Base-by-base conservation (phyloP, 495 filamentous ascomycete species). In the Bathelium albidoporum region DNA sequence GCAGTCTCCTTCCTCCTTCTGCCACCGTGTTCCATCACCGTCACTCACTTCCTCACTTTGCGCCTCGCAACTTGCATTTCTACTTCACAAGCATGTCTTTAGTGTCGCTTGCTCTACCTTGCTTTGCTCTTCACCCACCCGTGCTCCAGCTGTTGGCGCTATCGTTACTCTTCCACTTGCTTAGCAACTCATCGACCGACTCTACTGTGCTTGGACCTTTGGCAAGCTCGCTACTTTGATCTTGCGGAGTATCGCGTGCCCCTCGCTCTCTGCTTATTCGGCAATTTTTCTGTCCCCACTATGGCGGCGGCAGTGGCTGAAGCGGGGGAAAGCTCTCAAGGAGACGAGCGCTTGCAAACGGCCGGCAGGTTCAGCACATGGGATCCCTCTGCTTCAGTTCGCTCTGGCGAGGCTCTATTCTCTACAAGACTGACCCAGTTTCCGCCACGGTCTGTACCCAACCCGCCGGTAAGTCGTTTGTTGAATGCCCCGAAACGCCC, bases 381-480 rank as follows among this genome's bases (percentile, higher is more conserved):
- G 74, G 39, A 62, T 70, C 18, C 77, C 78, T 65, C 80, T 78
- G 0, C 18, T 53, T 29, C 10, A 59, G 20, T 55, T 14, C 31
- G 18, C 63, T 34, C 16, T 65, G 66, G 39, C 39, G 3, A 18
- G 1, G 74, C 69, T 31, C 26, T 73, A 44, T 73, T 77, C 62
- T 76, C 75, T 18, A 75, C 74, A 4, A 49, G 61, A 31, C 32
- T 68, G 41, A 64, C 69, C 49, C 32, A 72, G 73, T 14, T 43
- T 65, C 1, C 64, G 62, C 32, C 70, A 73, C 58, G 65, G 32
- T 2, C 64, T 20, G 22, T 62, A 43, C 34, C 36, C n/a, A 16
- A 55, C 9, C 16, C 49, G 9, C 7, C 9, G 49, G 49, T 55
- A 55, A 55, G 49, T 24, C 16, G 9, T 29, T 20, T 16, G n/a